phyloP scores from a whole-genome alignment of 257 asterid genomes.

The Nemophila menziesii region DNA sequence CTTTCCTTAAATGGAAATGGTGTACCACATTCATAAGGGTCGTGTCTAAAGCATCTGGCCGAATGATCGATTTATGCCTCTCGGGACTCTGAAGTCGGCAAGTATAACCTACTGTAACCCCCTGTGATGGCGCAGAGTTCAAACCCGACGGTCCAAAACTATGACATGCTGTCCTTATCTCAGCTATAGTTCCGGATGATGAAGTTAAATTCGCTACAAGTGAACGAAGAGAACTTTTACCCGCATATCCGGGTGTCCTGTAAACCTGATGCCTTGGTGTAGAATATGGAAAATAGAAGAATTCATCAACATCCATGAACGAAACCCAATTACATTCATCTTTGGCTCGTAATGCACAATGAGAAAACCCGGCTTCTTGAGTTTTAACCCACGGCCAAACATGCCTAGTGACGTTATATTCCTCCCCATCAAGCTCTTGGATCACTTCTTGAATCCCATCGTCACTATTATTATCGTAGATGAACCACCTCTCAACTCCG shows the following conservation, averaged over 20 bases:
- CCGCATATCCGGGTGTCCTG: conserved; percentile 34
- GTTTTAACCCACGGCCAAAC: conserved; percentile 98
- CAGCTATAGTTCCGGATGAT: conserved; percentile 43
- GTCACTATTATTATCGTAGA: conserved; percentile 84
- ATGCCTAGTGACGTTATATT: conserved; percentile 63
- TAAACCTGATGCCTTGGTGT: conserved; percentile 26
- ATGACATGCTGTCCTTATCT: conserved; percentile 75
- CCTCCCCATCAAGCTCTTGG: conserved; percentile 34
- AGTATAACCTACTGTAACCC: conserved; percentile 81
- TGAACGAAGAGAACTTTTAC: conserved; percentile 36
- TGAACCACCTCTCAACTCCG: conserved; percentile 88
- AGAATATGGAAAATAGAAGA: conserved; percentile 65
- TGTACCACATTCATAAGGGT: conserved; percentile 80
- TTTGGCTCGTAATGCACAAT: conserved; percentile 77
- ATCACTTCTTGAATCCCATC: conserved; percentile 47
- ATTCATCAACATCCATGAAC: conserved; percentile 95
- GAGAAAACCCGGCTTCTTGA: conserved; percentile 97
- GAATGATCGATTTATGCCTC: conserved; percentile 85
- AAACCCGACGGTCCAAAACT: conserved; percentile 94
- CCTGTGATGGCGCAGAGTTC: conserved; percentile 46
- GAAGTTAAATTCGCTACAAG: conserved; percentile 54
- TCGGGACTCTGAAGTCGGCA: conserved; percentile 94
- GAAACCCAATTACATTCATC: conserved; percentile 75
- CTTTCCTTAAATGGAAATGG: conserved; percentile 59
- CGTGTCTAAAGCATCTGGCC: conserved; percentile 54